These are phyloP conservation scores for Naegleria fowleri DNA, from an alignment of 208 protist genomes.

Conservation along the genomic window DNA sequence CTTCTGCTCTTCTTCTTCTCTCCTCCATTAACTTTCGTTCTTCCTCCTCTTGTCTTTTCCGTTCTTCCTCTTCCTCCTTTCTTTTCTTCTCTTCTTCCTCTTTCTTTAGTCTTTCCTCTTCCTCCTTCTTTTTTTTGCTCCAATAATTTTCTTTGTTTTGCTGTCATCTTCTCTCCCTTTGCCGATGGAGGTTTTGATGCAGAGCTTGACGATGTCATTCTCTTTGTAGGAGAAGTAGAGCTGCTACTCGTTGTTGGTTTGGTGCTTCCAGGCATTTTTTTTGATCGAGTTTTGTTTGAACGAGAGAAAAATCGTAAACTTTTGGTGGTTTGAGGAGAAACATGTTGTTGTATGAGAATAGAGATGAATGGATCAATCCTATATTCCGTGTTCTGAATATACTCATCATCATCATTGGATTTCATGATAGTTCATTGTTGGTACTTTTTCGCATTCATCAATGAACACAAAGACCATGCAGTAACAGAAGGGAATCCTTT, in stretches of 20 bases:
- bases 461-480: too few species aligned
- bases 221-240: not conserved
- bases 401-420: too few species aligned
- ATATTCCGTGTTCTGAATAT: too few species aligned
- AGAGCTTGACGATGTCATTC: not conserved
- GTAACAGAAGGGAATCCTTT: too few species aligned
- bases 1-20: not conserved
- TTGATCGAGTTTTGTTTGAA: not conserved
- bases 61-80: not conserved
- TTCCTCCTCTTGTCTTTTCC: not conserved
- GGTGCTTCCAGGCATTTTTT: not conserved
- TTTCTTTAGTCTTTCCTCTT: not conserved
- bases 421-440: too few species aligned
- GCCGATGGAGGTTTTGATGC: not conserved
- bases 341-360: too few species aligned
- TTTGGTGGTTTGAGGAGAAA: too few species aligned
- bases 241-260: not conserved
- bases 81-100: not conserved
- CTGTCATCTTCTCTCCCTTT: not conserved
- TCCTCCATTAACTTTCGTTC: not conserved
- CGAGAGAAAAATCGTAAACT: too few species aligned
- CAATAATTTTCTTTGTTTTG: not conserved
- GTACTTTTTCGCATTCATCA: too few species aligned
- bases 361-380: too few species aligned
- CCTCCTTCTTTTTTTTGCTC: conserved; percentile 4